A percentile compares a stretch with the other conserved stretches of the same genome.
These are phyloP conservation scores for Polychaeton citri DNA, from an alignment of 2,329 filamentous ascomycete genomes.

Conservation along the genomic window DNA sequence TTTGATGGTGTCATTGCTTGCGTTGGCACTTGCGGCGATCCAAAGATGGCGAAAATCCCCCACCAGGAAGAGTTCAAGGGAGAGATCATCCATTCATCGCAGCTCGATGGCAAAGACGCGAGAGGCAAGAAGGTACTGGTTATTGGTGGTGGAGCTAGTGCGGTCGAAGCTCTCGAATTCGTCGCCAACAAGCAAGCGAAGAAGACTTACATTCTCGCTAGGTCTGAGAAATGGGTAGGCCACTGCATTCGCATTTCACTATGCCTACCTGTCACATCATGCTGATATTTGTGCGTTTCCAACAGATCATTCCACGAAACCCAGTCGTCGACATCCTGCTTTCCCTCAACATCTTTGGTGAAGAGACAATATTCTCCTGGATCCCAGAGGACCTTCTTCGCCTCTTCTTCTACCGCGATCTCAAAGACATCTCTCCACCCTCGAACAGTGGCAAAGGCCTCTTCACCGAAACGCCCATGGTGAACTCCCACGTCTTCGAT, in stretches of 20 bases:
- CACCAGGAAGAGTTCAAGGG: constrained; percentile 63
- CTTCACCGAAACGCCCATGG: constrained; percentile 79
- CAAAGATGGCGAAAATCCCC: constrained; percentile 57
- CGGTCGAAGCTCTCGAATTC: constrained; percentile 73
- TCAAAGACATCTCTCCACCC: constrained; percentile 57
- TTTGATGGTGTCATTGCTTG: constrained; percentile 72
- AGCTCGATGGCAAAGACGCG: constrained; percentile 58
- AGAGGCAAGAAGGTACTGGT: constrained; percentile 63
- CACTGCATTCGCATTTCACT: background rate
- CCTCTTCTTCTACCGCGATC: constrained; percentile 71
- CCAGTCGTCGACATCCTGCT: constrained; percentile 60
- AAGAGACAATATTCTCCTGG: constrained; percentile 54
- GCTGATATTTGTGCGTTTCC: constrained; percentile 25
- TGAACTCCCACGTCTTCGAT: constrained; percentile 68
- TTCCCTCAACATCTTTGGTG: constrained; percentile 64
- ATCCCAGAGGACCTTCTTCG: constrained; percentile 65
- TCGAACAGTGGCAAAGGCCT: constrained; percentile 45
- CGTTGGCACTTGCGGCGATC: constrained; percentile 67
- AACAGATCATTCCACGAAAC: constrained; percentile 65
- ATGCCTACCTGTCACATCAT: background rate
- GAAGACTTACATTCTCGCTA: constrained; percentile 59
- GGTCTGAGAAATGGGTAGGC: constrained; percentile 27
- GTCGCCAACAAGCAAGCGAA: constrained; percentile 52
- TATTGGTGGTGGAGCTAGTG: constrained; percentile 67
- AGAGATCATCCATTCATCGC: constrained; percentile 59